Base-by-base conservation (phyloP, 2,329 filamentous ascomycete species). In the Huntiella omanensis region DNA sequence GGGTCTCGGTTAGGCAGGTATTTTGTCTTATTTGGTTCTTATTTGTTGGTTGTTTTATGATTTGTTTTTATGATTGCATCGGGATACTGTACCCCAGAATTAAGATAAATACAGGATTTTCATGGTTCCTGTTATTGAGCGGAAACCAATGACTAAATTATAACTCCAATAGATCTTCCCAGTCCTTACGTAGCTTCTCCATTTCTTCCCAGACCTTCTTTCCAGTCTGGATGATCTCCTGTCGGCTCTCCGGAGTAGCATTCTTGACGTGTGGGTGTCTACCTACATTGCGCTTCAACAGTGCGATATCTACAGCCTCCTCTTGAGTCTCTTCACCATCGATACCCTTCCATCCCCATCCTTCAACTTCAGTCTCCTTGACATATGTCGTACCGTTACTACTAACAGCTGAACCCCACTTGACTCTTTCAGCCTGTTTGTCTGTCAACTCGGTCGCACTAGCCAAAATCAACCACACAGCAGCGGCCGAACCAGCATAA, bases 391-490 rank as follows among this genome's bases (percentile, higher is more conserved):
- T 62, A 0, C 80, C 77, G 46, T 62, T 59, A 8, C 70, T 59
- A 52, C 79, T 71, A 6, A 71, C 71, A n/a, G 75, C 72, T 28
- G 80, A 82, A 2, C 88, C 88, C 88, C 88, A 96, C 64, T 96
- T 96, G 47, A 66, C 43, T 61, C 71, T 58, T 67, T 77, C 51
- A 3, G 68, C 71, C 22, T 57, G 65, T 34, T 68, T 58, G 2
- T 64, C 66, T 43, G 83, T 73, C 11, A 87, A 66, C 15, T 68
- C 66, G 12, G 71, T 70, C 49, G 80, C 71, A 5, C 75, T 64
- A 15, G 79, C 71, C 10, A 96, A 71, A 0, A 80, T 75, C 5
- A 93, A 63, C 80, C 83, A 95, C 17, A 81, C 78, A 4, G 83
- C 73, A 0, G 85, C 75, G 41, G 71, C 71, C 5, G 87, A 84